phyloP scores from a whole-genome alignment of 768 basidiomycete genomes.

The Boletus insuetus region DNA sequence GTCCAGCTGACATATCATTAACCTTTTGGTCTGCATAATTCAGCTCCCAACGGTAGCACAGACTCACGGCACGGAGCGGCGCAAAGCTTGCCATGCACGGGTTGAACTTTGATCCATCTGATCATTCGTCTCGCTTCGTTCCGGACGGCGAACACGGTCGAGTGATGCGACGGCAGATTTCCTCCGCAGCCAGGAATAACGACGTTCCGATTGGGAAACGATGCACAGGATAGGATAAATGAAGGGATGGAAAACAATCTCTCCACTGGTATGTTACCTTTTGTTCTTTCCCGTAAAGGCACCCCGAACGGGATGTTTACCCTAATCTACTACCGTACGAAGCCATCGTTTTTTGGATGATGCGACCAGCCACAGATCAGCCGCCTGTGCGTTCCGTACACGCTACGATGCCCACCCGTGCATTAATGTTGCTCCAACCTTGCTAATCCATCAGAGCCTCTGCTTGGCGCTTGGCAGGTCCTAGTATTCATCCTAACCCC shows the following conservation, averaged over 20 bases:
- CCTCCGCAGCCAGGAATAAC: conserved; percentile 12
- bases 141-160: conserved; percentile 5
- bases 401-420: neutral
- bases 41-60: too few relatives aligned
- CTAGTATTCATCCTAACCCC: conserved; percentile 2
- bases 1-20: too few relatives aligned
- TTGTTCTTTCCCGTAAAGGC: neutral
- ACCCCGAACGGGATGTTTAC: neutral
- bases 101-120: neutral
- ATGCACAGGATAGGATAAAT: conserved; percentile 7
- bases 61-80: too few relatives aligned
- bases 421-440: neutral
- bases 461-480: neutral
- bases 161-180: conserved; percentile 1
- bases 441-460: conserved; percentile 13
- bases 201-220: conserved; percentile 6
- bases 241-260: conserved; percentile 1
- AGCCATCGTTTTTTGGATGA: neutral
- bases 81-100: too few relatives aligned
- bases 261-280: neutral
- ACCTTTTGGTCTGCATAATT: too few relatives aligned
- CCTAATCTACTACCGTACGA: neutral
- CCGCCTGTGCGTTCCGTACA: neutral
- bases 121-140: conserved; percentile 6
- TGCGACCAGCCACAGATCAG: neutral